Evolutionary conservation across 2,329 filamentous ascomycete species (phyloP), one percentile per base, ranked within the genome.

Genomic region (Pseudogymnoascus sp.): DNA sequence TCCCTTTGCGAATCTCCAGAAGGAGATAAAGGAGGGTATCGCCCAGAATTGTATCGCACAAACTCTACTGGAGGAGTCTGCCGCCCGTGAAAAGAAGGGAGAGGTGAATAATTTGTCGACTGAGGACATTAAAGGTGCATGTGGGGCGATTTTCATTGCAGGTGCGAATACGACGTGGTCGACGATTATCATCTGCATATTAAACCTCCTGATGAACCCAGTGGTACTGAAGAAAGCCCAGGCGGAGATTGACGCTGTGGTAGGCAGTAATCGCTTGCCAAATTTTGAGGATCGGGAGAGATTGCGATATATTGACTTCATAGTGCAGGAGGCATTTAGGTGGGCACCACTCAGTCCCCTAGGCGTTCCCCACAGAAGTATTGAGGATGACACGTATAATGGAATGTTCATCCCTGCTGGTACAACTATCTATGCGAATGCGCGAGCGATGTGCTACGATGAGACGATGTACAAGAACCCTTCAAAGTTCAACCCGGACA

Each of bases 391-490:
- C 62, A 74, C 79, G 9, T 87, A 86, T 68, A 74, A 81, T 18
- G 83, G 79, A 35, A 81, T 83, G 71, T 78, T 79, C 63, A 84
- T 87, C 59, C 83, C 82, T 8, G 80, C 79, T n/a, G 84, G 83
- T 33, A 43, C 41, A 45, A 45, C 41, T 7, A 45, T 45, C 12
- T 45, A 45, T 25, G 75, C 76, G 31, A 81, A 83, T 80, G 76
- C 65, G 61, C 83, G 80, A 76, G 79, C 79, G 40, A 82, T 87
- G 72, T 81, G 83, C 69, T 81, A 83, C 49, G 77, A 83, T 64
- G 67, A 75, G 59, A 59, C 62, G 3, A 69, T 74, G 1, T 82
- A 81, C 71, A 63, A 61, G 3, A 65, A 79, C 59, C 78, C 80
- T 1, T 74, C 78, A 18, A 63, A 63, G 5, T 82, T 82, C 66